Evolutionary conservation across 2,329 filamentous ascomycete genomes (phyloP), one percentile per base, ranked within the genome.

Genomic region (Trichoderma atroviride): DNA sequence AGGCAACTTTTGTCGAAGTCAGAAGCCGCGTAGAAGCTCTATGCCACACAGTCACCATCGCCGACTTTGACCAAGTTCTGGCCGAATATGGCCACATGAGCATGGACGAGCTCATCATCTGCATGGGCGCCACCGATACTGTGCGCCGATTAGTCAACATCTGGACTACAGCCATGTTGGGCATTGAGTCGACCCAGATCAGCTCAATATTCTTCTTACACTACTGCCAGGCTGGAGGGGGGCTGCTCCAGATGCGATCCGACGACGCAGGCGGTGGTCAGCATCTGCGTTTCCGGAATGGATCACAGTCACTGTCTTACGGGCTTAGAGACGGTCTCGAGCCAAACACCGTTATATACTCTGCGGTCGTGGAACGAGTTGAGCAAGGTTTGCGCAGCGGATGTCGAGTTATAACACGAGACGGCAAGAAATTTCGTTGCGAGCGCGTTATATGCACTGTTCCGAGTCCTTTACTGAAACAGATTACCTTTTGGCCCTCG

Each of bases 241-340:
- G 62, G 5, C 40, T 65, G n/a, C n/a, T 65, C 5, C 62, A 65
- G 29, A 65, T 65, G 62, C 52, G 62, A 47, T 68, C 53, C 19
- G 52, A 40, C 27, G 64, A 37, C n/a, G 9, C 11, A 33, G 56
- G 43, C 14, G 53, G 59, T 1, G 59, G 59, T 7, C 59, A 62
- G 43, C 29, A 47, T 62, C 43, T 62, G 13, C 59, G 59, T 5
- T 62, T 62, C 14, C 43, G 59, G 9, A 43, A 62, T 14, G 59
- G 59, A 27, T 33, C 59, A 13, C 59, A 62, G 43, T 62, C 59
- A 14, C 7, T 62, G 2, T 52, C 40, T 9, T 14, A 61, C 29
- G 56, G 37, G 6, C 37, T 65, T 6, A 29, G 29, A 19, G 27
- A 31, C 24, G 79, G 80, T 0, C 52, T 83, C 0, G 76, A 77